Evolutionary conservation across 1,284 basidiomycete species (phyloP).

Genomic region (Ustilago vetiveriae): DNA sequence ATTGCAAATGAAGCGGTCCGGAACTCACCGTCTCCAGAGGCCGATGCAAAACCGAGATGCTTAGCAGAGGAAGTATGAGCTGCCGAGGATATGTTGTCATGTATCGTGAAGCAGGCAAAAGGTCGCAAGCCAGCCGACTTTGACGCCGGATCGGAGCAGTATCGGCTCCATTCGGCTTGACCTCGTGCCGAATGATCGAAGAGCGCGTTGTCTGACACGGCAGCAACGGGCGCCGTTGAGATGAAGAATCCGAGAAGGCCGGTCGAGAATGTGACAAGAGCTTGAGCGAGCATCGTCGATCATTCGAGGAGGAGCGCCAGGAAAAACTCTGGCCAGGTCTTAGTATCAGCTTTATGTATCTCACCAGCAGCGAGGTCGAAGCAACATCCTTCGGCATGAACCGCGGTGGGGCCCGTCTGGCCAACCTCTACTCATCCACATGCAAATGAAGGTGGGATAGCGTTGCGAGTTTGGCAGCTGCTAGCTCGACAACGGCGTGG

Average conservation of each 20-base stretch:
- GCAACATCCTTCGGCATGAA: too few relatives aligned
- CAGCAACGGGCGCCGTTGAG: not conserved
- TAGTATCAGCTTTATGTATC: too few relatives aligned
- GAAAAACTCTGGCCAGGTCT: too few relatives aligned
- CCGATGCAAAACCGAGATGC: slow-evolving; percentile 17
- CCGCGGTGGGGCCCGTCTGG: too few relatives aligned
- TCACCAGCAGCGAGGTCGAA: not conserved
- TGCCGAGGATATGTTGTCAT: slow-evolving; percentile 15
- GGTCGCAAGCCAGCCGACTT: slow-evolving; percentile 1
- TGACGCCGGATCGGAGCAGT: slow-evolving; percentile 6
- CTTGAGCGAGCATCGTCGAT: not conserved
- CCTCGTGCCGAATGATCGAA: slow-evolving; percentile 20
- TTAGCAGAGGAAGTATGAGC: slow-evolving; percentile 12
- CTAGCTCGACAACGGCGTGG: too few relatives aligned
- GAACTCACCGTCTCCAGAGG: slow-evolving; percentile 27
- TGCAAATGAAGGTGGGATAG: not conserved
- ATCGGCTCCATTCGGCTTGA: slow-evolving; percentile 16
- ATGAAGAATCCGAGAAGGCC: slow-evolving; percentile 4
- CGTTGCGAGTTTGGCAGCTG: not conserved
- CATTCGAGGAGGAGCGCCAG: too few relatives aligned
- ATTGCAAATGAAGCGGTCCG: too few relatives aligned
- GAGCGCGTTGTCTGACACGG: not conserved
- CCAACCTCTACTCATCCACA: not conserved
- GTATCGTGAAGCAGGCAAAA: slow-evolving; percentile 23
- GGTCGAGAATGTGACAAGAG: not conserved